A percentile compares a stretch with the other conserved stretches of the same genome.
Conservation (phyloP, 2,329 filamentous ascomycete genomes). For the Fusarium sp. region DNA sequence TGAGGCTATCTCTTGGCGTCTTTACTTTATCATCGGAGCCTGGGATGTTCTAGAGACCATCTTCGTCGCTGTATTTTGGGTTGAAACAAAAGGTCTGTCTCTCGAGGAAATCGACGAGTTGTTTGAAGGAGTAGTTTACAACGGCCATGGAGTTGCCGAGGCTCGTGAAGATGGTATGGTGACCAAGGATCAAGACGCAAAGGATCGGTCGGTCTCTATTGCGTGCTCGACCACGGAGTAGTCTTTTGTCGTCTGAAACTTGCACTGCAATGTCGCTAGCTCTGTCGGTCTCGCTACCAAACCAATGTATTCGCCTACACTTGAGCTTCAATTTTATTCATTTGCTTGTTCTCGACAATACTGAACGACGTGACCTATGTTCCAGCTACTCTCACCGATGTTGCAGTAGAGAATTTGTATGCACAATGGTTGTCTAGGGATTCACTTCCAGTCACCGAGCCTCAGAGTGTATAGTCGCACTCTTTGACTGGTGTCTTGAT, state of each 20-base stretch:
- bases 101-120: not conserved
- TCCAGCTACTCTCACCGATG: not conserved
- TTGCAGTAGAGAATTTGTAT: fast-evolving
- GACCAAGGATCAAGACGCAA: not conserved
- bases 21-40: not conserved
- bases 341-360: fast-evolving
- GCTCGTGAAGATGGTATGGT: not conserved
- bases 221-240: not conserved
- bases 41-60: not conserved
- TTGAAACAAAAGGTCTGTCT: not conserved
- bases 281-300: no score
- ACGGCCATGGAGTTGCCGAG: not conserved
- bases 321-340: no score
- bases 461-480: no score
- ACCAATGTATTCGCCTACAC: no score
- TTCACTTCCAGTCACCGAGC: no score
- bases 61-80: not conserved
- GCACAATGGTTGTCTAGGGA: no score
- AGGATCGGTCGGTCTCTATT: not conserved
- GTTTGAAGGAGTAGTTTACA: not conserved
- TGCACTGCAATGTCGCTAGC: no score
- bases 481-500: no score
- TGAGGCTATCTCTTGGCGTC: not conserved
- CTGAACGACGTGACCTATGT: not conserved
- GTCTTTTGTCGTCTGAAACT: no score